Percentiles rank a stretch among this genome's conserved stretches.
phyloP scores from a whole-genome alignment of 768 basidiomycete species.

The Mycena pura region DNA sequence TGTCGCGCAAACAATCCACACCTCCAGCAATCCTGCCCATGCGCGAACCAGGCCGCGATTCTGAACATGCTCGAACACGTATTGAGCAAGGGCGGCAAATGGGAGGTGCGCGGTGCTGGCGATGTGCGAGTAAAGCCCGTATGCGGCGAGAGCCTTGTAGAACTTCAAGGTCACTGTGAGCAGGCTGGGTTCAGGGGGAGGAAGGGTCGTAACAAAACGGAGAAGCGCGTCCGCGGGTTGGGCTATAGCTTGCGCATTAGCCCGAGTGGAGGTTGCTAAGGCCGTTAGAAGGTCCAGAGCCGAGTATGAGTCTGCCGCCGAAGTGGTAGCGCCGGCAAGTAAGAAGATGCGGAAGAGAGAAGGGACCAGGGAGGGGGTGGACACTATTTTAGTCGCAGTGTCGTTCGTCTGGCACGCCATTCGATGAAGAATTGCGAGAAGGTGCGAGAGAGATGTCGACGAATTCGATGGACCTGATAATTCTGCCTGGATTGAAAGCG shows the following conservation, averaged over 20 bases:
- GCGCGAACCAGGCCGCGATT: constrained; percentile 46
- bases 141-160: constrained; percentile 71
- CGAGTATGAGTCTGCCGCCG: constrained; percentile 48
- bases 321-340: constrained; percentile 49
- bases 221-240: constrained; percentile 70
- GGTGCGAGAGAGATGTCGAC: constrained; percentile 56
- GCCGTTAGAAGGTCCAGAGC: constrained; percentile 65
- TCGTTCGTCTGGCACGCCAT: constrained; percentile 65
- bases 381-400: constrained; percentile 57
- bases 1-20: constrained; percentile 85
- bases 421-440: constrained; percentile 65
- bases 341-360: constrained; percentile 64
- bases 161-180: constrained; percentile 65
- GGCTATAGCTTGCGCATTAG: constrained; percentile 63
- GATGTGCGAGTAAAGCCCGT: constrained; percentile 78
- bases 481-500: constrained; percentile 46
- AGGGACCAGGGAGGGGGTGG: constrained; percentile 58
- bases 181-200: constrained; percentile 57
- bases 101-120: constrained; percentile 67
- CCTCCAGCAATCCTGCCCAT: constrained; percentile 66
- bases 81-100: constrained; percentile 58
- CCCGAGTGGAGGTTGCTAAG: constrained; percentile 70
- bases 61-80: constrained; percentile 46
- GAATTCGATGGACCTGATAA: constrained; percentile 38
- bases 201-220: constrained; percentile 71